phyloP scores from a whole-genome alignment of 2,329 filamentous ascomycete species.

The Elsinoe perseae region DNA sequence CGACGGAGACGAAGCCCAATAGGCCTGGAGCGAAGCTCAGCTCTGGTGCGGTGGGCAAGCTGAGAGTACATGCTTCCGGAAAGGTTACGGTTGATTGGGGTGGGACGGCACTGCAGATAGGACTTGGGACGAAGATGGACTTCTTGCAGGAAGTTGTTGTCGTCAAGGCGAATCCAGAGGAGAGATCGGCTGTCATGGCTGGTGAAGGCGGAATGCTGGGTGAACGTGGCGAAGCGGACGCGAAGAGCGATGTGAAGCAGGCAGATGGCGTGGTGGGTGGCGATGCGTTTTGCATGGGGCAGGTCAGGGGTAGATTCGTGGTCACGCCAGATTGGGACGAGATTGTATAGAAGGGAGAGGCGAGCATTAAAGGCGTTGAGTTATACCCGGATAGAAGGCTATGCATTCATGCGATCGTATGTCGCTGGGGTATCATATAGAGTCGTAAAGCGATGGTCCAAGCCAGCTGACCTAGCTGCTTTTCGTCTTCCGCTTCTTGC shows the following conservation, averaged over 20 bases:
- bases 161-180: constrained; percentile 27
- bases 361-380: not conserved
- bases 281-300: constrained; percentile 50
- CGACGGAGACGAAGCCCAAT: constrained; percentile 26
- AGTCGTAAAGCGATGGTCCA: not conserved
- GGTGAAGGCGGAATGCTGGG: constrained; percentile 30
- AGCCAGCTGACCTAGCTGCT: not conserved
- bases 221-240: constrained; percentile 22
- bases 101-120: constrained; percentile 51
- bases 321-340: constrained; percentile 54
- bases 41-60: constrained; percentile 51
- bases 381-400: not conserved
- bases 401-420: not conserved
- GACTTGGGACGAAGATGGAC: constrained; percentile 47
- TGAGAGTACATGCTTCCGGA: constrained; percentile 55
- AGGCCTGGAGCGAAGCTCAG: constrained; percentile 39
- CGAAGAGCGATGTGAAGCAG: constrained; percentile 28
- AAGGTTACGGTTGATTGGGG: constrained; percentile 57
- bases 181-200: constrained; percentile 26
- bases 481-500: constrained; percentile 5
- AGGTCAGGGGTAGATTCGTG: constrained; percentile 58
- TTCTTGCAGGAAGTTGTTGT: constrained; percentile 55
- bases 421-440: constrained; percentile 4
- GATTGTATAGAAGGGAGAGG: constrained; percentile 32
- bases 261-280: constrained; percentile 30